These are phyloP conservation scores for Trypanosomatidae sp. DNA, from an alignment of 208 protist genomes.

Conservation along the genomic window DNA sequence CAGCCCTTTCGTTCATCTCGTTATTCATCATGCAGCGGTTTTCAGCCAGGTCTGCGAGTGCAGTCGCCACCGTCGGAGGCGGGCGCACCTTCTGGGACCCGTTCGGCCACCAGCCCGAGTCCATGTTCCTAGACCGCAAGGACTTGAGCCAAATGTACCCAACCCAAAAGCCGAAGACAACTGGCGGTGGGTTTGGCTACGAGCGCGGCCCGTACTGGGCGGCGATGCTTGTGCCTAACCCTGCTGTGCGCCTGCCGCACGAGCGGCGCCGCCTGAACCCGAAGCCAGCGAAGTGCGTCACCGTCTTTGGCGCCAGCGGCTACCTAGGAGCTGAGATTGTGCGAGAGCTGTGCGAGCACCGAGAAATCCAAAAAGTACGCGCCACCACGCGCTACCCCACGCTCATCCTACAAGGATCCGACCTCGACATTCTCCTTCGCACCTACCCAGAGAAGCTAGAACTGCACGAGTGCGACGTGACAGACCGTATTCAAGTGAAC, in stretches of 20 bases:
- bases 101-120: slow-evolving; percentile 87
- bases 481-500: slow-evolving; percentile 92
- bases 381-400: slow-evolving; percentile 90
- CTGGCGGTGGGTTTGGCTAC: slow-evolving; percentile 89
- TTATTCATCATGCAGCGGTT: slow-evolving; percentile 43
- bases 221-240: slow-evolving; percentile 89
- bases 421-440: slow-evolving; percentile 84
- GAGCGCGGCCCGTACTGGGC: slow-evolving; percentile 89
- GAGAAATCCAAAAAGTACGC: slow-evolving; percentile 87
- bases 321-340: slow-evolving; percentile 91
- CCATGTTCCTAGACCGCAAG: slow-evolving; percentile 89
- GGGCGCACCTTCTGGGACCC: slow-evolving; percentile 84
- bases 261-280: slow-evolving; percentile 88
- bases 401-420: slow-evolving; percentile 85
- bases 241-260: slow-evolving; percentile 85
- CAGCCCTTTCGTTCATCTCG: neutral
- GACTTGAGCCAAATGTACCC: slow-evolving; percentile 92
- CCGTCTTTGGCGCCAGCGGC: slow-evolving; percentile 86
- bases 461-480: slow-evolving; percentile 92
- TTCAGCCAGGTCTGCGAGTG: slow-evolving; percentile 13
- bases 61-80: slow-evolving; percentile 18
- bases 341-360: slow-evolving; percentile 89
- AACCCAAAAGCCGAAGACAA: slow-evolving; percentile 85
- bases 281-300: slow-evolving; percentile 86
- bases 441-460: slow-evolving; percentile 89